These are phyloP conservation scores for Starmera pachycereana DNA, from an alignment of 805 yeast species.

Conservation along the genomic window DNA sequence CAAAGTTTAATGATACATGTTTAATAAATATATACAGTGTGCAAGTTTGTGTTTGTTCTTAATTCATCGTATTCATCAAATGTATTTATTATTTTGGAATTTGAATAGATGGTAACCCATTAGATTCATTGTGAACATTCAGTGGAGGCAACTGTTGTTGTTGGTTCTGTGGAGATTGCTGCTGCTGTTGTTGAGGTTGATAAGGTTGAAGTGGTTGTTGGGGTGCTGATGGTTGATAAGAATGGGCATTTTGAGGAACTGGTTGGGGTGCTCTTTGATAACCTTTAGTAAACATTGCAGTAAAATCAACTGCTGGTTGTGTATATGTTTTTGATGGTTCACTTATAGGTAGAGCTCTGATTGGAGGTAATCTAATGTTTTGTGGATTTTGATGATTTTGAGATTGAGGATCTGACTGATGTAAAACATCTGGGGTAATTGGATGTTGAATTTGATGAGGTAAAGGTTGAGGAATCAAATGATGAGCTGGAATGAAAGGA, in stretches of 20 bases:
- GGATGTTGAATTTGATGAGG: neutral
- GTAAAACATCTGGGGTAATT: neutral
- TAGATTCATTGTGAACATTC: neutral
- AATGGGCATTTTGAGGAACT: neutral
- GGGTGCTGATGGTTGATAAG: neutral
- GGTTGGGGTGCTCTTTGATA: neutral
- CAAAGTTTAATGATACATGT: too few relatives aligned
- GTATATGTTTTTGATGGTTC: constrained; percentile 5
- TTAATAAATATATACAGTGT: too few relatives aligned
- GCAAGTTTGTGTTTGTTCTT: too few relatives aligned
- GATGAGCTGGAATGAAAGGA: neutral
- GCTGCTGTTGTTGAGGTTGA: neutral
- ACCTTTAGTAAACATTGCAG: constrained; percentile 23
- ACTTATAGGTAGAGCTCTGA: constrained; percentile 13
- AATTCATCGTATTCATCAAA: too few relatives aligned
- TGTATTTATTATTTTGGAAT: too few relatives aligned
- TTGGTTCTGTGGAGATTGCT: neutral
- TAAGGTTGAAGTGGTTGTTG: neutral
- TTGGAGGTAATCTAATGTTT: constrained; percentile 15
- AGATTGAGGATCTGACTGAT: neutral
- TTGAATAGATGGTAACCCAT: too few relatives aligned
- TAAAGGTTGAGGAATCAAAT: neutral
- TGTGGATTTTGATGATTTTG: neutral
- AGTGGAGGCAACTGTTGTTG: neutral
- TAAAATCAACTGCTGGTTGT: constrained; percentile 31